Base-by-base conservation (phyloP, 345 rosid species). In the Dipteronia sinensis region DNA sequence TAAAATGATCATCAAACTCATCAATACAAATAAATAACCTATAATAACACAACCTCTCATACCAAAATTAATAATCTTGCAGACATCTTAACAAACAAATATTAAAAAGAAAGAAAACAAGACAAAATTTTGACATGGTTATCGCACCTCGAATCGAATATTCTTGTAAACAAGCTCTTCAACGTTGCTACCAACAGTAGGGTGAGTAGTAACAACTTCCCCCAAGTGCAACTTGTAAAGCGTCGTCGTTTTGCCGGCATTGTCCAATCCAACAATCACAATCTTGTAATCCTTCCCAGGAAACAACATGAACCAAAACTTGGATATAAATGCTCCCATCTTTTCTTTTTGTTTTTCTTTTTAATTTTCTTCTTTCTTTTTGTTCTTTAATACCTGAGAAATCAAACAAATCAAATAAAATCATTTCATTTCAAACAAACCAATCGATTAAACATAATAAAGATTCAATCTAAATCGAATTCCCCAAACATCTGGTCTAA, bases 261-360 rank as follows among this genome's bases (percentile, higher is more conserved):
- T 92, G 82, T 96, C 99, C 81, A 96, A 87, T 69, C 99, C 99
- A 15, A 96, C 98, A 25, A 96, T 98, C 66, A 94, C 95, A 55
- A 96, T 96, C 92, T 96, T 96, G 72, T 96, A 94, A 90, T 96
- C 98, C 82, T 96, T 92, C 2, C 94, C 97, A 7, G 99, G 97
- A 79, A 94, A 96, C 83, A 94, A 59, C 99, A 91, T 92, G 85
- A 92, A 94, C 98, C 97, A 96, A 73, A 96, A 90, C 91, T 84
- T 92, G 67, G 99, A 94, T 23, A 88, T 72, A 61, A 96, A 83
- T 34, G 89, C 98, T 25, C 99, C 99, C 99, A 96, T 96, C 68
- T 66, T 62, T 77, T 67, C 42, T 44, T 65, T 75, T 62, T 61
- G 23, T 55, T 67, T 19, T 62, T 61, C 31, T 55, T 67, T 19